Base-by-base conservation (phyloP, 805 yeast species). In the Candida gorgasii region DNA sequence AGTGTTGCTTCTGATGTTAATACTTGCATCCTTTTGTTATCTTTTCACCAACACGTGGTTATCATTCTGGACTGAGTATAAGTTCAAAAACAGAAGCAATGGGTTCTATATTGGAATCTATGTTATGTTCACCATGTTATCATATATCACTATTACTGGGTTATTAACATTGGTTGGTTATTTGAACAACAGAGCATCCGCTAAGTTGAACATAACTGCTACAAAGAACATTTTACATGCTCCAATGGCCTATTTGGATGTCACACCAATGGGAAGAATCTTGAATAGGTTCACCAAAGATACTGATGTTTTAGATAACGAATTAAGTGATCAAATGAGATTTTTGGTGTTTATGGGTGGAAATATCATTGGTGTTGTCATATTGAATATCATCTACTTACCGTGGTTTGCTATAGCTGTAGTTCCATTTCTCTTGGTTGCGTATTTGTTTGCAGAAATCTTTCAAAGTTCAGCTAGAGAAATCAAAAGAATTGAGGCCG, bases 261-360 rank as follows among this genome's bases (percentile, higher is more conserved):
- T 88, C 8, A 86, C 95, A 0, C 97, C 97, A 13, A 75, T 86
- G 72, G 96, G 97, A 1, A 74, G 96, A 51, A 82, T 89, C 45
- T 68, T 89, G 59, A 89, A 87, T 63, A 71, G 96, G 51, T 89
- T 88, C 61, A 87, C 96, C 2, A 87, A 87, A 53, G 97, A 89
- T 61, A 84, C 93, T 0, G 95, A 89, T 58, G 81, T 82, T 4
- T 66, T 88, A 59, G 96, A 89, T 56, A 87, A 86, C 57, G 92
- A 85, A 62, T 65, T 88, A 45, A 76, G 80, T 42, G 89, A 85
- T 57, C 86, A 83, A 54, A 50, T 84, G 32, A 74, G 92, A 52
- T 62, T 82, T 63, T 71, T 85, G 40, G 49, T 81, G 36, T 79
- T 72, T 50, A 78, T 83, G 5, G 40, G 75, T 20, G 62, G 79